A percentile compares a stretch with the other conserved stretches of the same genome.
phyloP scores from a whole-genome alignment of 2,329 filamentous ascomycete genomes.

The Paraphoma chrysanthemicola region DNA sequence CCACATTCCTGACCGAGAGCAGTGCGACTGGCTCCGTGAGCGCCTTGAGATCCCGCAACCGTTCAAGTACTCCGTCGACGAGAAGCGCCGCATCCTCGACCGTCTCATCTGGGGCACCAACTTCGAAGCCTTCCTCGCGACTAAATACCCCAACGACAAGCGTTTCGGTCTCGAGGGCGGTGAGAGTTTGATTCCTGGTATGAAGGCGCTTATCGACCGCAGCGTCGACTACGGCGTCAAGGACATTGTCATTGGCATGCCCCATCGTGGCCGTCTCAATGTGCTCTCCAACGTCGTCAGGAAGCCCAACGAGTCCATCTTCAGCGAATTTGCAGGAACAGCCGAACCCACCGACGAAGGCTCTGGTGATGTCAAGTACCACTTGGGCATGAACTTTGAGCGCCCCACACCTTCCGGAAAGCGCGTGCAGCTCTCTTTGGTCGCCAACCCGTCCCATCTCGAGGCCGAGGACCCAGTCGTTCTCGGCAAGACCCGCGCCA shows the following conservation, averaged over 20 bases:
- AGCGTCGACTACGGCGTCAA: conserved; percentile 98
- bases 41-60: conserved; percentile 91
- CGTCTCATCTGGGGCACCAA: conserved; percentile 98
- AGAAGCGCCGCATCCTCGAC: conserved; percentile 97
- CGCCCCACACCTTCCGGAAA: conserved; percentile 97
- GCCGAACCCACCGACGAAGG: conserved; percentile 90
- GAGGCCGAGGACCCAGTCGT: conserved; percentile 99
- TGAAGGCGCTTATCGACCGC: conserved; percentile 98
- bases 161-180: conserved; percentile 98
- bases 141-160: conserved; percentile 99
- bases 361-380: conserved; percentile 98
- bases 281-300: conserved; percentile 98
- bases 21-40: conserved; percentile 98
- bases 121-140: conserved; percentile 93
- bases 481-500: conserved; percentile 94
- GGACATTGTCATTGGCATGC: conserved; percentile 99
- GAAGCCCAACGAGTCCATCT: conserved; percentile 99
- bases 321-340: conserved; percentile 94
- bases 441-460: conserved; percentile 97
- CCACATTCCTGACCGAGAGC: conserved; percentile 95
- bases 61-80: conserved; percentile 97
- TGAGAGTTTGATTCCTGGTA: conserved; percentile 94
- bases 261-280: conserved; percentile 96
- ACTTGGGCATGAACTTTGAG: conserved; percentile 99
- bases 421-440: conserved; percentile 97